These are phyloP conservation scores for Mycena haematopus DNA, from an alignment of 768 basidiomycete genomes.

Conservation along the genomic window DNA sequence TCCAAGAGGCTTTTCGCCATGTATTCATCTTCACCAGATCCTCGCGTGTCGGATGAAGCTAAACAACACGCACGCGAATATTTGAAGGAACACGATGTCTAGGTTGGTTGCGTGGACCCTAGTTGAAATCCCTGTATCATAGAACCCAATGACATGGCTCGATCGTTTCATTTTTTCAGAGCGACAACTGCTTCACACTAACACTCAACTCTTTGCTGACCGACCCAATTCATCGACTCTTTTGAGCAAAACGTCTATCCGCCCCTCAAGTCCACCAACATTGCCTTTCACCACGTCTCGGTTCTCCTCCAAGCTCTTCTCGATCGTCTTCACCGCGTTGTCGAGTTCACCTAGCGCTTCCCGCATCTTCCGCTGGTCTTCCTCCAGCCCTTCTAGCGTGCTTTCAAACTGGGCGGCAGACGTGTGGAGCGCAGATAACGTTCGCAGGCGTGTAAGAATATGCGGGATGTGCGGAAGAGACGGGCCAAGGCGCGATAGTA, in stretches of 20 bases:
- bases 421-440: slow-evolving; percentile 81
- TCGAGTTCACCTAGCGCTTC: slow-evolving; percentile 72
- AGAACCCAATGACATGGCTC: not conserved
- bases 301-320: slow-evolving; percentile 80
- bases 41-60: slow-evolving; percentile 53
- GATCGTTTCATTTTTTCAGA: too few relatives aligned
- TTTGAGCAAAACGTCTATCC: slow-evolving; percentile 48
- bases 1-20: too few relatives aligned
- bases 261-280: slow-evolving; percentile 68
- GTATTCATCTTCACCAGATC: slow-evolving; percentile 39
- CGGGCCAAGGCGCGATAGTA: slow-evolving; percentile 73
- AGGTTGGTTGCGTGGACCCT: not conserved
- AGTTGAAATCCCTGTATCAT: not conserved
- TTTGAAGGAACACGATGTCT: slow-evolving; percentile 39
- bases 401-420: slow-evolving; percentile 81
- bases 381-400: slow-evolving; percentile 69
- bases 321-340: slow-evolving; percentile 72
- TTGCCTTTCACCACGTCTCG: slow-evolving; percentile 74
- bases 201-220: not conserved
- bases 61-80: slow-evolving; percentile 55
- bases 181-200: too few relatives aligned
- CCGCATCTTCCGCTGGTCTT: slow-evolving; percentile 70
- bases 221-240: slow-evolving; percentile 49
- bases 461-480: slow-evolving; percentile 86
- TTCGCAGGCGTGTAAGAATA: slow-evolving; percentile 86